These are phyloP conservation scores for Zasmidium angulare DNA, from an alignment of 2,329 filamentous ascomycete species.

Conservation along the genomic window DNA sequence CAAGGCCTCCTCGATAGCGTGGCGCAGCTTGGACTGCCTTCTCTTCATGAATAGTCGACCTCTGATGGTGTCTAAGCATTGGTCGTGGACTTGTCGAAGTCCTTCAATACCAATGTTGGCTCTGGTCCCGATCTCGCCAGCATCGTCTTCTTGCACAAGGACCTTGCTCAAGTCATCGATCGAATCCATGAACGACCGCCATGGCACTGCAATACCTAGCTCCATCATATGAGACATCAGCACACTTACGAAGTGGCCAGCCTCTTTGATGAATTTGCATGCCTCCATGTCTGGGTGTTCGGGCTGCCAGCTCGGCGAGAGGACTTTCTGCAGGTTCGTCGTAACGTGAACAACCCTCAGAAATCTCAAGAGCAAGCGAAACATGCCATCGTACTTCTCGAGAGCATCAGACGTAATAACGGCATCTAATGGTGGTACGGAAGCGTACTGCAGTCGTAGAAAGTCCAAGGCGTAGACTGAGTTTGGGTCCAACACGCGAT, in stretches of 20 bases:
- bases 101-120: constrained; percentile 23
- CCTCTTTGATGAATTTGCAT: constrained; percentile 65
- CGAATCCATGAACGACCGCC: constrained; percentile 67
- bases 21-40: constrained; percentile 28
- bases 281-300: background rate
- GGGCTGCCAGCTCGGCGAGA: constrained; percentile 10
- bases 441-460: constrained; percentile 78
- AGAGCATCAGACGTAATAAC: constrained; percentile 72
- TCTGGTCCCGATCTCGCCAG: constrained; percentile 11
- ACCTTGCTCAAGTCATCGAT: constrained; percentile 63
- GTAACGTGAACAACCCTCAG: constrained; percentile 67
- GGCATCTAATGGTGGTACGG: constrained; percentile 67
- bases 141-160: constrained; percentile 51
- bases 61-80: constrained; percentile 31
- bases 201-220: constrained; percentile 70
- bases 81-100: constrained; percentile 29
- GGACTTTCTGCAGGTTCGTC: constrained; percentile 32
- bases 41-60: constrained; percentile 32
- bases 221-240: constrained; percentile 79
- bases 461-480: constrained; percentile 92
- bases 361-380: constrained; percentile 74
- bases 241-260: constrained; percentile 74
- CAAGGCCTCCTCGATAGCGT: constrained; percentile 28
- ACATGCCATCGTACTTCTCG: constrained; percentile 80
- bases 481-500: constrained; percentile 77